Conservation (phyloP, 139 green algal species). For the Chlamydomonas sp. region DNA sequence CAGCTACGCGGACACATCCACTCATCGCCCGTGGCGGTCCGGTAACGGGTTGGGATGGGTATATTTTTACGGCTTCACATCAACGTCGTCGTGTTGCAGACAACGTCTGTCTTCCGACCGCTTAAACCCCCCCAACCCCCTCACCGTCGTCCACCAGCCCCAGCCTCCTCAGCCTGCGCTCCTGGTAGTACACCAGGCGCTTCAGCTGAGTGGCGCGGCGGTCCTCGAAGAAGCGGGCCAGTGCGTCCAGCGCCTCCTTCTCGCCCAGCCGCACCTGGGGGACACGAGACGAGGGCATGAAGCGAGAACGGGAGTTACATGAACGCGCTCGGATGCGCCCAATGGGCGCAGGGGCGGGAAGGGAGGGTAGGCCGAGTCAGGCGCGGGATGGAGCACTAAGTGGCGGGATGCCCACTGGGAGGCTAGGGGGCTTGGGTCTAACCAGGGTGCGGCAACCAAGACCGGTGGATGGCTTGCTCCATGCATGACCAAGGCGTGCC, state of each 20-base stretch:
- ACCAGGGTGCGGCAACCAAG: too few species aligned
- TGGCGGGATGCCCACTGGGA: too few species aligned
- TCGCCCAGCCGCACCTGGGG: slow-evolving; percentile 79
- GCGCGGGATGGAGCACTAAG: neutral
- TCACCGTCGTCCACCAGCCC: slow-evolving; percentile 86
- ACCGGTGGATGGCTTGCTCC: too few species aligned
- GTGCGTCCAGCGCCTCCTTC: slow-evolving; percentile 78
- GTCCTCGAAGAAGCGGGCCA: slow-evolving; percentile 78
- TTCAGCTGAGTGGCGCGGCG: slow-evolving; percentile 51
- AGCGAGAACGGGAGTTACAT: neutral
- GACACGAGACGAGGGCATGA: neutral
- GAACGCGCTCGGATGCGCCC: neutral
- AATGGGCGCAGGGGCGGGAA: neutral
- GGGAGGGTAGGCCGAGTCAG: neutral
- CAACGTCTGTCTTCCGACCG: too few species aligned
- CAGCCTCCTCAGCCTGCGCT: slow-evolving; percentile 83
- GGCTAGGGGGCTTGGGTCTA: too few species aligned
- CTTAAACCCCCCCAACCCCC: neutral
- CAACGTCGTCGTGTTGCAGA: too few species aligned
- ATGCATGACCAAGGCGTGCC: too few species aligned
- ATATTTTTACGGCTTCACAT: too few species aligned
- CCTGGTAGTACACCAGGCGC: slow-evolving; percentile 86
- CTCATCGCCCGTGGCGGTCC: too few species aligned
- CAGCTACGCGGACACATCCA: too few species aligned
- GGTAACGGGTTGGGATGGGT: too few species aligned